These are phyloP conservation scores for Apophysomyces ossiformis DNA, from an alignment of 371 early-diverging fungal species.

Conservation along the genomic window DNA sequence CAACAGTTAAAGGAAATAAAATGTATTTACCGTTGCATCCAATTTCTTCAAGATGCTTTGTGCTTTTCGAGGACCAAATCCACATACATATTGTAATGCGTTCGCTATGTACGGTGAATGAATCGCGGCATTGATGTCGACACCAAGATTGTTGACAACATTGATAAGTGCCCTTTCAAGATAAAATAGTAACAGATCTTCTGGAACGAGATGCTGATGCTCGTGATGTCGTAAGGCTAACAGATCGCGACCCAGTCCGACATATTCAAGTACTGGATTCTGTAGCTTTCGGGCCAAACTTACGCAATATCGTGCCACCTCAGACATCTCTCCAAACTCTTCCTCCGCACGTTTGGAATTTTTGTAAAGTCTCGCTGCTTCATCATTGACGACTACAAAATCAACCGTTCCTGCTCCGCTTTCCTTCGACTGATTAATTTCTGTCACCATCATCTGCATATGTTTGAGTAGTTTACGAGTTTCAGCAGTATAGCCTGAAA, in stretches of 20 bases:
- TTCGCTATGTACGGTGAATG: conserved; percentile 70
- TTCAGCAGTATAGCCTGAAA: conserved; percentile 79
- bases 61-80: conserved; percentile 96
- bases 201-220: conserved; percentile 74
- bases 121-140: conserved; percentile 86
- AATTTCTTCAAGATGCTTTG: conserved; percentile 66
- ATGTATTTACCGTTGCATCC: conserved; percentile 33
- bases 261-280: conserved; percentile 86
- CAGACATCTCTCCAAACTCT: conserved; percentile 73
- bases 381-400: conserved; percentile 80
- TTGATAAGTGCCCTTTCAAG: conserved; percentile 91
- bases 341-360: conserved; percentile 73
- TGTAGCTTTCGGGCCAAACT: conserved; percentile 86
- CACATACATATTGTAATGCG: conserved; percentile 89
- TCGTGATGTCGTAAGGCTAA: conserved; percentile 75
- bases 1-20: neutral
- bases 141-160: conserved; percentile 84
- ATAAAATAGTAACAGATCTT: conserved; percentile 63
- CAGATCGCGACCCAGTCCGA: conserved; percentile 78
- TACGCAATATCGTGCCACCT: conserved; percentile 86
- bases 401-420: conserved; percentile 29
- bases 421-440: conserved; percentile 48
- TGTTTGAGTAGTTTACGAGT: conserved; percentile 76
- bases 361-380: conserved; percentile 85
- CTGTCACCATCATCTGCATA: conserved; percentile 62